phyloP scores from a whole-genome alignment of 129 eudicot genomes.

The Arctium lappa region DNA sequence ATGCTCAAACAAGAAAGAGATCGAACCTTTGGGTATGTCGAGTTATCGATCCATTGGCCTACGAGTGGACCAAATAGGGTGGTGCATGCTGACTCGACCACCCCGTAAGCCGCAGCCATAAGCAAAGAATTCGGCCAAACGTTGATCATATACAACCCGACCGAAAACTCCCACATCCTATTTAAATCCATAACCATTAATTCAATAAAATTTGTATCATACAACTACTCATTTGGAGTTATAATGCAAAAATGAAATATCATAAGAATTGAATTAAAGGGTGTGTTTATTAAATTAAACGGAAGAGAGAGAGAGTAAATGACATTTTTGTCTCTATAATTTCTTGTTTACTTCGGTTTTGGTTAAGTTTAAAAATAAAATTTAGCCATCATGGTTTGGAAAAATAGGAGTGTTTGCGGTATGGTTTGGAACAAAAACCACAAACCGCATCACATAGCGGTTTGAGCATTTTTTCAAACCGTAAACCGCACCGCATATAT shows the following conservation, averaged over 20 bases:
- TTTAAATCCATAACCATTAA: neutral
- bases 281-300: neutral
- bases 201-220: neutral
- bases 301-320: neutral
- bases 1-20: neutral
- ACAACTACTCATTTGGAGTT: neutral
- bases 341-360: too few relatives aligned
- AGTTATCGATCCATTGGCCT: slow-evolving; percentile 70
- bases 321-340: neutral
- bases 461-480: too few relatives aligned
- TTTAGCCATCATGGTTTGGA: too few relatives aligned
- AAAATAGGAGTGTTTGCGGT: too few relatives aligned
- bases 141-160: slow-evolving; percentile 89
- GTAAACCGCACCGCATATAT: too few relatives aligned
- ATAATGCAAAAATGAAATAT: neutral
- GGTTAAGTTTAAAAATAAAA: too few relatives aligned
- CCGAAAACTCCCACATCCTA: slow-evolving; percentile 98
- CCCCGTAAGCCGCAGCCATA: slow-evolving; percentile 86
- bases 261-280: neutral
- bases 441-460: too few relatives aligned
- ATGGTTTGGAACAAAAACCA: too few relatives aligned
- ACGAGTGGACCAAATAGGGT: slow-evolving; percentile 76
- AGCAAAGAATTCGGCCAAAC: slow-evolving; percentile 89
- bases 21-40: slow-evolving; percentile 74
- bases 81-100: slow-evolving; percentile 76